Evolutionary conservation across 768 basidiomycete species (phyloP).

Genomic region (Kwoniella newhampshirensis): DNA sequence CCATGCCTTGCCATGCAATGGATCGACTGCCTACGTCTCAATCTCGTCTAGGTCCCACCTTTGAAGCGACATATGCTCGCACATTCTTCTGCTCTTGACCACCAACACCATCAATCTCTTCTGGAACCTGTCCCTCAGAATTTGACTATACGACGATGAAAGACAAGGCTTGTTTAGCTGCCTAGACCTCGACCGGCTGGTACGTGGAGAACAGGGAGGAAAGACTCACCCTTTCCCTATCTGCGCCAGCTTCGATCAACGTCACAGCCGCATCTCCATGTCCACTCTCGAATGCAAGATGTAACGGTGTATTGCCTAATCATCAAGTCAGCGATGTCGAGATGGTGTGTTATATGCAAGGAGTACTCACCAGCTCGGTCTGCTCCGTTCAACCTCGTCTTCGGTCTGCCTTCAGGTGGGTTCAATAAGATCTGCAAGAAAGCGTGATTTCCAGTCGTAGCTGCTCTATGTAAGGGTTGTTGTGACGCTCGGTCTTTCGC

Average conservation of each 20-base stretch:
- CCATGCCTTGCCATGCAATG: background rate
- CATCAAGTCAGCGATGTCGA: background rate
- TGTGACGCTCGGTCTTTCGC: slow-evolving; percentile 91
- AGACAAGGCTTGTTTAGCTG: too few relatives aligned
- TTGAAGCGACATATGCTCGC: slow-evolving; percentile 64
- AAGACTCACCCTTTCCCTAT: slow-evolving; percentile 80
- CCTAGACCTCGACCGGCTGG: too few relatives aligned
- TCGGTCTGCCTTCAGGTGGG: slow-evolving; percentile 66
- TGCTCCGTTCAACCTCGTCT: slow-evolving; percentile 77
- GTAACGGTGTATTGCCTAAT: slow-evolving; percentile 88
- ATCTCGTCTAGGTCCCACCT: slow-evolving; percentile 45
- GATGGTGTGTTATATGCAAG: too few relatives aligned
- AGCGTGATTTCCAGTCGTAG: slow-evolving; percentile 87
- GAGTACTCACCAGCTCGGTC: slow-evolving; percentile 50
- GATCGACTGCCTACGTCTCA: too few relatives aligned
- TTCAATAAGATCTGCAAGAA: slow-evolving; percentile 84
- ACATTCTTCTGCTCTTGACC: slow-evolving; percentile 80
- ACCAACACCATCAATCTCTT: slow-evolving; percentile 86
- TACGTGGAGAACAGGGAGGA: background rate
- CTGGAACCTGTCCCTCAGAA: slow-evolving; percentile 78
- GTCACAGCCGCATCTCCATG: slow-evolving; percentile 86
- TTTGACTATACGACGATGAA: slow-evolving; percentile 63
- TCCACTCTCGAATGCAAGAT: slow-evolving; percentile 95
- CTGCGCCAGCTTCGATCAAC: slow-evolving; percentile 92
- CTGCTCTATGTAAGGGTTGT: slow-evolving; percentile 91